Evolutionary conservation across 2,329 filamentous ascomycete species (phyloP), one percentile per base, ranked within the genome.

Genomic region (Simplicillium aogashimaense): DNA sequence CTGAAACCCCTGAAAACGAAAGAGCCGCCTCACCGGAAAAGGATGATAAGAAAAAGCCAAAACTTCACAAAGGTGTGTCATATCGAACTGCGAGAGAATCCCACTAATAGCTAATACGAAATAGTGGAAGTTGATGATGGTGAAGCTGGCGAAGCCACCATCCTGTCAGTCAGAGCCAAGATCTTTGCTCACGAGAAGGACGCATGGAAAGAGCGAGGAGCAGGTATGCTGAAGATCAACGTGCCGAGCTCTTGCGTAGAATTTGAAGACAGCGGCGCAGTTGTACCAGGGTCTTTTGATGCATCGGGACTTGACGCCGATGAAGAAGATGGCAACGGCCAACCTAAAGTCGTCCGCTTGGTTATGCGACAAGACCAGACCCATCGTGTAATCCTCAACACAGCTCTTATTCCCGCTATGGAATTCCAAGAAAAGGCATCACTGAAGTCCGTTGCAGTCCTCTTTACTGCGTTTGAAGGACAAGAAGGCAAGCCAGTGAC

Each of bases 281-380:
- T 68, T n/a, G 60, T 74, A 38, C 62, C 72, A 2, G 68, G 68
- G 17, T 69, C 67, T 13, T 79, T 80, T 44, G 73, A 79, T 49
- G 67, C 67, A 14, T 77, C 75, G 5, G 57, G 57, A 13, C 53
- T 75, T 4, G 68, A 71, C 38, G 59, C 68, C 3, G 65, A 71
- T 14, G 63, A 67, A 2, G 58, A 57, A 10, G 59, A 53, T 32
- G 54, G 49, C 4, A 51, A 49, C 15, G 54, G 51, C 31, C 50
- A 47, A 2, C 37, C 43, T 7, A 46, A 72, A 47, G 67, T 76
- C 42, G 72, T 82, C 17, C 83, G 90, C 33, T 75, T 97, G 48
- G 75, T 97, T 45, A 88, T 95, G 79, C 82, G 90, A 14, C 87
- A 94, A 49, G 89, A 95, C 53, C 87, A 88, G 44, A 92, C 86